Evolutionary conservation across 1,284 basidiomycete genomes (phyloP).

Genomic region (Malassezia furfur): DNA sequence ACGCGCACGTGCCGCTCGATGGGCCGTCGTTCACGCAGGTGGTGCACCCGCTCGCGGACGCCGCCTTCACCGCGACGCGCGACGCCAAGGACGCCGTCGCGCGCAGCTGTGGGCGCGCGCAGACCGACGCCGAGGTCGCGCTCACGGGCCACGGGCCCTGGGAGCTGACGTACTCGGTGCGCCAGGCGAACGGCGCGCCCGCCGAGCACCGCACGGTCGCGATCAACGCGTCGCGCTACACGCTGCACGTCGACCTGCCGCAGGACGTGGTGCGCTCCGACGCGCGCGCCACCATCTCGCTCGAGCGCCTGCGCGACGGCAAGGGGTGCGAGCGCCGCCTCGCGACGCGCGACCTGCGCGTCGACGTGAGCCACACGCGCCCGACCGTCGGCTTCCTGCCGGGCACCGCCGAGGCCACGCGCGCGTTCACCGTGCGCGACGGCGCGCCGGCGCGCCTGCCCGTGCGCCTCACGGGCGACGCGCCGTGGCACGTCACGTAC

Average conservation of each 20-base stretch:
- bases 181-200: conserved; percentile 20
- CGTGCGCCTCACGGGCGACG: conserved; percentile 44
- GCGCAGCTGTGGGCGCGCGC: conserved; percentile 41
- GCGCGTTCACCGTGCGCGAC: conserved; percentile 62
- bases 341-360: conserved; percentile 67
- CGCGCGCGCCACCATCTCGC: conserved; percentile 68
- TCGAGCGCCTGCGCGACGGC: conserved; percentile 74
- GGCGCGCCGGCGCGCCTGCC: conserved; percentile 56
- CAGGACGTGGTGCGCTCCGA: conserved; percentile 58
- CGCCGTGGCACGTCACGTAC: conserved; percentile 61
- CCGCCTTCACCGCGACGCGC: conserved; percentile 27
- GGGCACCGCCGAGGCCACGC: conserved; percentile 48
- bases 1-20: conserved; percentile 56
- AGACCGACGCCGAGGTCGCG: conserved; percentile 32
- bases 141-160: conserved; percentile 42
- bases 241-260: conserved; percentile 47
- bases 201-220: conserved; percentile 24
- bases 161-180: conserved; percentile 37
- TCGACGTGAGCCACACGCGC: conserved; percentile 77
- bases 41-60: conserved; percentile 42
- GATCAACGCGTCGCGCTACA: conserved; percentile 36
- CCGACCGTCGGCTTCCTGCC: conserved; percentile 74
- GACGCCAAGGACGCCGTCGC: conserved; percentile 28
- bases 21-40: conserved; percentile 40
- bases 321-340: conserved; percentile 75